Evolutionary conservation across 306 rosid genomes (phyloP), one percentile per base, ranked within the genome.

Genomic region (Sindora glabra): DNA sequence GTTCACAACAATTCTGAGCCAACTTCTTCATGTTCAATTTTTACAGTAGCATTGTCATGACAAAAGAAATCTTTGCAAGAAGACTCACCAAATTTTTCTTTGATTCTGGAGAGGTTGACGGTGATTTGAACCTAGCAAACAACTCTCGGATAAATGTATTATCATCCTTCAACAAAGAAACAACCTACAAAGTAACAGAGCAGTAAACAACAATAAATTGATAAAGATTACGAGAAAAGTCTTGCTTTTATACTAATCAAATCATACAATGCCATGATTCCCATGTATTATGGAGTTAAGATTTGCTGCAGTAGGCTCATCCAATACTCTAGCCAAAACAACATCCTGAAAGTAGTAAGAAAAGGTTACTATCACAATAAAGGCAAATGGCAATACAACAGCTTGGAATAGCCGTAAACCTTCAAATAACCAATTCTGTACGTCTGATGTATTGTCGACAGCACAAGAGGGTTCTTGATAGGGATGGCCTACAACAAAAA

Each of bases 361-460:
- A 21, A 64, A 62, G 49, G 79, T 73, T 50, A 74, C 70, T 53
- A 56, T 67, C 45, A 49, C 22, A 75, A 23, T 39, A 30, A 62
- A 61, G 47, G 26, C 10, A 51, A 48, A 11, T 25, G 10, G 10
- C 45, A 37, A 69, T 36, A 25, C 6, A 39, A 40, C 55, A 25
- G 14, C 68, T 46, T 37, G 25, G 61, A 10, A n/a, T n/a, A 49
- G 25, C 21, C 53, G 62, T 29, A 17, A 24, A n/a, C 98, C 98
- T 91, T 91, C 69, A 91, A 64, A 79, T 81, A 91, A 42, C 96
- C 95, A 87, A 91, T 73, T 81, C 94, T 83, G 71, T 91, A 91
- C 12, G 97, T 87, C 81, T 91, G 97, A 63, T 91, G 97, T 77
- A 91, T 91, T 91, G 83, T 91, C 27, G 96, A 89, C 69, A 91